Evolutionary conservation across 768 basidiomycete species (phyloP).

Genomic region (Pleurotus tuber-regium): DNA sequence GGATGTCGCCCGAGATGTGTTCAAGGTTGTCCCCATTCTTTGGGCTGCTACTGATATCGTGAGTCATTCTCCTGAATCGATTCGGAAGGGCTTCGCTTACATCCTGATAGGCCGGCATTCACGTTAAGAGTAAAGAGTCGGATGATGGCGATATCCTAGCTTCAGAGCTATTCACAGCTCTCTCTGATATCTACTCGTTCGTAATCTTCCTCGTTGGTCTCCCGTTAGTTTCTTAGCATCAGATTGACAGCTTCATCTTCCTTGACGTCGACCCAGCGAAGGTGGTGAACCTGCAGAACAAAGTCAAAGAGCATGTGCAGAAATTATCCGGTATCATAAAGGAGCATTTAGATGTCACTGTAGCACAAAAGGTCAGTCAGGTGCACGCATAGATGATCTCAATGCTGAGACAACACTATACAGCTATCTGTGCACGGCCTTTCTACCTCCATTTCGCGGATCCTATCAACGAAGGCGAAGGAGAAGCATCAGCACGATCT

Average conservation of each 20-base stretch:
- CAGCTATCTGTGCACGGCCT: constrained; percentile 38
- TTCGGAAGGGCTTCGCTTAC: neutral
- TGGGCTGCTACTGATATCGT: constrained; percentile 76
- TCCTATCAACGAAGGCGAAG: constrained; percentile 48
- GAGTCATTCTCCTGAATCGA: constrained; percentile 21
- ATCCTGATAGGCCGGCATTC: constrained; percentile 58
- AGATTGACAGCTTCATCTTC: constrained; percentile 64
- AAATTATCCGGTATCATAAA: constrained; percentile 59
- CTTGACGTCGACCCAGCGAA: constrained; percentile 63
- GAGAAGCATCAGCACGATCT: constrained; percentile 42
- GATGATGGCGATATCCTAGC: constrained; percentile 62
- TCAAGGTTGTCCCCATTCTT: constrained; percentile 60
- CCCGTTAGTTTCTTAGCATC: neutral
- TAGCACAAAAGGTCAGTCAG: constrained; percentile 40
- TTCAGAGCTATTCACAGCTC: constrained; percentile 56
- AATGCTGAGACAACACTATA: constrained; percentile 25
- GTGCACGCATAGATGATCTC: neutral
- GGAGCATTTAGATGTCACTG: constrained; percentile 36
- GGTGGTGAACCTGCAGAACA: constrained; percentile 51
- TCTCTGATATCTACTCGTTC: constrained; percentile 71
- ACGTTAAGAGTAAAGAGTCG: constrained; percentile 55
- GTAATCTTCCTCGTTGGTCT: constrained; percentile 18
- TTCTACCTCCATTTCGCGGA: constrained; percentile 40
- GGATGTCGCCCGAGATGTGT: constrained; percentile 68
- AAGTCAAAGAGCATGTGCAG: constrained; percentile 50